Evolutionary conservation across 106 monocot genomes (phyloP).

Genomic region (Chionographis japonica): DNA sequence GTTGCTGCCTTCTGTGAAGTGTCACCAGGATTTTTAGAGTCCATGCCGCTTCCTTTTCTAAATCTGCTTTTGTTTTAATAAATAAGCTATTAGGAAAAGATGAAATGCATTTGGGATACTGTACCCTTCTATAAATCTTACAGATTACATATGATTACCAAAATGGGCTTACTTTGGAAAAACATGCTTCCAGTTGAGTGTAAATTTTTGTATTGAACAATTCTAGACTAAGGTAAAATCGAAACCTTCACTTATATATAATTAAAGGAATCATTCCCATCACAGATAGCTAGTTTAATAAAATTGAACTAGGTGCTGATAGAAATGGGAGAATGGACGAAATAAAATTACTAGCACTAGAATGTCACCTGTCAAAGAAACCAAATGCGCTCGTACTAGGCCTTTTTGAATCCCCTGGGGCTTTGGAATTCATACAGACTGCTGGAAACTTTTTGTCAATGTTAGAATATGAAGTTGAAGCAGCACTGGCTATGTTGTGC

Average conservation of each 20-base stretch:
- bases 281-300: too few relatives aligned
- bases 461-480: constrained; percentile 8
- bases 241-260: too few relatives aligned
- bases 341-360: not conserved
- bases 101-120: not conserved
- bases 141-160: not conserved
- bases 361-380: constrained; percentile 81
- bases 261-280: too few relatives aligned
- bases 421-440: constrained; percentile 12
- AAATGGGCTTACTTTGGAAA: not conserved
- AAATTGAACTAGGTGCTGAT: too few relatives aligned
- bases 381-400: constrained; percentile 18
- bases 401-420: constrained; percentile 18
- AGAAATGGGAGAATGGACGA: not conserved
- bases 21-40: constrained; percentile 15
- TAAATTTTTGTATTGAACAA: too few relatives aligned
- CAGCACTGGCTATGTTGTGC: constrained; percentile 1
- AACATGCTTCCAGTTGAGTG: too few relatives aligned
- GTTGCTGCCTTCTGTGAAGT: constrained; percentile 33
- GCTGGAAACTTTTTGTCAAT: constrained; percentile 6
- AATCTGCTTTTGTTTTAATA: constrained; percentile 34
- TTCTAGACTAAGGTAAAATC: too few relatives aligned
- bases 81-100: constrained; percentile 5
- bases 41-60: constrained; percentile 36
- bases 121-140: not conserved